Evolutionary conservation across 208 protist genomes (phyloP).

Genomic region (Phytomonas sp.): DNA sequence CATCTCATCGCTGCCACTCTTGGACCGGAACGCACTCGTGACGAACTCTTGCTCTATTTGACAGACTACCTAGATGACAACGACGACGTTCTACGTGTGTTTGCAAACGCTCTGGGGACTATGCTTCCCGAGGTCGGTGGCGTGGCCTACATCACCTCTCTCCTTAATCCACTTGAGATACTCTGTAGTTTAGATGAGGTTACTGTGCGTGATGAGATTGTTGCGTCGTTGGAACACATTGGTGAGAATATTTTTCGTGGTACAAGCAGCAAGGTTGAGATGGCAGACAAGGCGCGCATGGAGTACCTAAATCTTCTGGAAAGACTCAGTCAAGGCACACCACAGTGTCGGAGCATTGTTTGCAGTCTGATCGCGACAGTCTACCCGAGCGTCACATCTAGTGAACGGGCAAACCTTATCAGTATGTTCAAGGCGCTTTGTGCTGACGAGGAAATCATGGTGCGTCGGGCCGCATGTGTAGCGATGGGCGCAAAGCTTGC

Average conservation of each 20-base stretch:
- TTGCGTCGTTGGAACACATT: conserved; percentile 74
- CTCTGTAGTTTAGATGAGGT: conserved; percentile 96
- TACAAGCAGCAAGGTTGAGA: conserved; percentile 10
- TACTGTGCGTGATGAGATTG: conserved; percentile 95
- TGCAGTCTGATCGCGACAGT: conserved; percentile 88
- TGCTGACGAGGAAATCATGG: conserved; percentile 96
- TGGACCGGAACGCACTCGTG: conserved; percentile 91
- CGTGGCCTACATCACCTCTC: conserved; percentile 70
- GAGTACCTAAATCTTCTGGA: conserved; percentile 85
- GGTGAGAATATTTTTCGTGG: conserved; percentile 54
- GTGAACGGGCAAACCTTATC: conserved; percentile 50
- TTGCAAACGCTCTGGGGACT: conserved; percentile 95
- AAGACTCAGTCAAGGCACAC: conserved; percentile 87
- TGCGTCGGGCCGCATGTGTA: conserved; percentile 91
- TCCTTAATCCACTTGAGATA: conserved; percentile 93
- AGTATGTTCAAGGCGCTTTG: conserved; percentile 79
- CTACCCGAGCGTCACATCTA: conserved; percentile 61
- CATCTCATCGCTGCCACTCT: conserved; percentile 95
- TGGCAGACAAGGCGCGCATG: conserved; percentile 43
- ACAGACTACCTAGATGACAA: conserved; percentile 98
- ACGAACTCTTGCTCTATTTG: conserved; percentile 96
- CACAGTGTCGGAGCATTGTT: conserved; percentile 93
- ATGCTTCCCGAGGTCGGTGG: conserved; percentile 97
- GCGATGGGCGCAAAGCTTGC: conserved; percentile 37
- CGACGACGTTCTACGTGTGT: conserved; percentile 97